Percentiles rank a stretch among this genome's conserved stretches.
These are phyloP conservation scores for Ceratocystis colombiana DNA, from an alignment of 2,329 filamentous ascomycete genomes.

Conservation along the genomic window DNA sequence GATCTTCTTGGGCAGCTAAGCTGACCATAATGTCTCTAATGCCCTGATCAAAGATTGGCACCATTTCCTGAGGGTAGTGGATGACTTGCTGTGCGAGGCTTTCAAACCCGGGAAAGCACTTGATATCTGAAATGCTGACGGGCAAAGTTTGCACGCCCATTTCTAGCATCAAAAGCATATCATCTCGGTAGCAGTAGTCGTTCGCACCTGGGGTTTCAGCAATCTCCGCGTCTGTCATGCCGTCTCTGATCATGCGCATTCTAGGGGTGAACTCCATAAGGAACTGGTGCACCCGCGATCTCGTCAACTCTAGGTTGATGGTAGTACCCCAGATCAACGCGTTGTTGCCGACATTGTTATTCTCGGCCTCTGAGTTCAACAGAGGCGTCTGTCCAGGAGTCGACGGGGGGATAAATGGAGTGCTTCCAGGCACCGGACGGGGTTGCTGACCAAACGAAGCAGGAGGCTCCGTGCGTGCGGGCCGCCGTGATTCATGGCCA, in stretches of 20 bases:
- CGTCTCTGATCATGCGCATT: slow-evolving; percentile 85
- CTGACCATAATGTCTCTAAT: slow-evolving; percentile 91
- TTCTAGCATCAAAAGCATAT: slow-evolving; percentile 82
- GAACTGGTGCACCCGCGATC: slow-evolving; percentile 63
- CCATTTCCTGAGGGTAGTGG: slow-evolving; percentile 89
- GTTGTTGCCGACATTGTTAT: slow-evolving; percentile 37
- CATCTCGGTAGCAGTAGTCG: slow-evolving; percentile 71
- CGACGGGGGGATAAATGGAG: slow-evolving; percentile 22
- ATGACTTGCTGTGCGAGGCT: slow-evolving; percentile 95
- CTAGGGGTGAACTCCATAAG: slow-evolving; percentile 84
- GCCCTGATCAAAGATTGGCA: slow-evolving; percentile 90
- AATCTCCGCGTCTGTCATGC: slow-evolving; percentile 67
- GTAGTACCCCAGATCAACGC: slow-evolving; percentile 87
- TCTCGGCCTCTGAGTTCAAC: slow-evolving; percentile 59
- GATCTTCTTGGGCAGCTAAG: slow-evolving; percentile 69
- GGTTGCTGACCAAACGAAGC: slow-evolving; percentile 33
- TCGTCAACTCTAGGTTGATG: slow-evolving; percentile 82
- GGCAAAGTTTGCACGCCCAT: slow-evolving; percentile 78
- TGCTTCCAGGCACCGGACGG: slow-evolving; percentile 28
- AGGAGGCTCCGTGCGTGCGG: slow-evolving; percentile 16
- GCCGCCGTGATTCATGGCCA: slow-evolving; percentile 16
- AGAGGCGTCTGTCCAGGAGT: slow-evolving; percentile 21
- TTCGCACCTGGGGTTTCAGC: slow-evolving; percentile 59
- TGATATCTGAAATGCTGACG: slow-evolving; percentile 78
- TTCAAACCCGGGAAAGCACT: slow-evolving; percentile 79